Evolutionary conservation across 225 moss, liverwort and hornwort genomes (phyloP).

Genomic region (Rhytidiadelphus loreus): DNA sequence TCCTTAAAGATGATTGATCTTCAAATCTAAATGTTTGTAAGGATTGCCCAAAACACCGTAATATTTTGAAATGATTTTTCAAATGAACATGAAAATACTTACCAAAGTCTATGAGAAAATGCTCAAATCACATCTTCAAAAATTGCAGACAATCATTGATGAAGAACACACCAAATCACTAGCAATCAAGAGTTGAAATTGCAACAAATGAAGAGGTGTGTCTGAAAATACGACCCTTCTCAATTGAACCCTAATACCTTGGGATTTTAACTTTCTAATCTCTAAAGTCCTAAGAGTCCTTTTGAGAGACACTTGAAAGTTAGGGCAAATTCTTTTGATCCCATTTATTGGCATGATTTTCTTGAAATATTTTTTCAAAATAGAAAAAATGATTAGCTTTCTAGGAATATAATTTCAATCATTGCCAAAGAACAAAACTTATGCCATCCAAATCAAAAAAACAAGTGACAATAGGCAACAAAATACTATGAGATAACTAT

Average conservation of each 20-base stretch:
- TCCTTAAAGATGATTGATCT: neutral
- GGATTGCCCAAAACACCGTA: no score
- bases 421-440: neutral
- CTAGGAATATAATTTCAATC: neutral
- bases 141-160: neutral
- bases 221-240: neutral
- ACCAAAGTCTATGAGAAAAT: neutral
- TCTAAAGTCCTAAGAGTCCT: rapidly evolving
- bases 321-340: rapidly evolving
- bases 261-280: neutral
- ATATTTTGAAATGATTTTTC: neutral
- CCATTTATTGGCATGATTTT: neutral
- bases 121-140: neutral
- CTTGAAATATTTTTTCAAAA: no score
- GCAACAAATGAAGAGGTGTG: neutral
- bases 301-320: rapidly evolving
- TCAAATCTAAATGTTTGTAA: neutral
- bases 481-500: neutral
- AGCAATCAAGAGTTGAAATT: neutral
- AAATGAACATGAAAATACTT: neutral
- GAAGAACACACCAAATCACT: neutral
- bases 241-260: neutral
- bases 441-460: neutral
- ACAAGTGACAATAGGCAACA: rapidly evolving
- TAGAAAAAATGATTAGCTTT: neutral